Evolutionary conservation across 495 filamentous ascomycete species (phyloP), one percentile per base, ranked within the genome.

Genomic region (Evernia prunastri): DNA sequence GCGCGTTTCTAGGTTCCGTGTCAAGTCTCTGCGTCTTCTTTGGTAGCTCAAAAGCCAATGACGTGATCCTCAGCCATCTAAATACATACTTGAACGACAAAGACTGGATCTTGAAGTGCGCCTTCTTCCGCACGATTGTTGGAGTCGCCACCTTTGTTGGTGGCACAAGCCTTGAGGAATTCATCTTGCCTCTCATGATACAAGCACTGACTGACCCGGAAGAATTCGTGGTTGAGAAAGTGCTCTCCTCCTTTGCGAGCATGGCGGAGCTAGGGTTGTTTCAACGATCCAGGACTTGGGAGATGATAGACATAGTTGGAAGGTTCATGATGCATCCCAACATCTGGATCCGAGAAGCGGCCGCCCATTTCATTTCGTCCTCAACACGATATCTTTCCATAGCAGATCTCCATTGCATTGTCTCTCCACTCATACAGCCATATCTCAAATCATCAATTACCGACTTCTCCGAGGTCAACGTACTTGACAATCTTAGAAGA

Each of bases 41-140:
- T 66, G 94, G 94, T 18, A 92, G 86, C 58, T 74, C 85, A 29
- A 89, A 90, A 70, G 87, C 94, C 4, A 97, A 92, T 70, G 95
- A 99, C 70, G 90, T 97, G 20, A 87, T 99, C 43, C 76, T 97
- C 7, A 95, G 91, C 43, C 94, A 99, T 72, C 77, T 99, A 29
- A 99, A 97, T 71, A 99, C 95, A 0, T 99, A 99, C 68, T 80
- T 99, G 11, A 99, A 99, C 68, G 95, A 97, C 69, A 84, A 86
- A 60, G 92, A 97, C 71, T 99, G 95, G 95, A 89, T 90, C 72
- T 77, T 99, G 29, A 96, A 96, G 72, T 96, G 90, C 70, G 91
- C 95, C 25, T 97, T 97, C 72, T 96, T 99, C 67, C 90, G 96
- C 66, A 90, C 92, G 0, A 92, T 97, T 25, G 89, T 97, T 25